Evolutionary conservation across 345 rosid genomes (phyloP), one percentile per base, ranked within the genome.

Genomic region (Linum tenue): DNA sequence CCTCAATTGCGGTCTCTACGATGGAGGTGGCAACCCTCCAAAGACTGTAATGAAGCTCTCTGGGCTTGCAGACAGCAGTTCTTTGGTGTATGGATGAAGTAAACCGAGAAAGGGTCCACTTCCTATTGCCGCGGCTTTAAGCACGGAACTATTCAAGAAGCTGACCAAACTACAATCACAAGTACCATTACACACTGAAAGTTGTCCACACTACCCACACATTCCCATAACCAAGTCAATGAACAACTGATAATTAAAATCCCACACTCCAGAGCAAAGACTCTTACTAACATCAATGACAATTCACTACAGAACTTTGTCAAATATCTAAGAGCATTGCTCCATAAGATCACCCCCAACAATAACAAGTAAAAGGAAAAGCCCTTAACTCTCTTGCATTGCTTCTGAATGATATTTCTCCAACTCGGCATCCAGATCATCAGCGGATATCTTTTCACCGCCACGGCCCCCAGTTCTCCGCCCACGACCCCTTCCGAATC

Each of bases 381-480:
- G 63, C 72, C 50, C 39, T 81, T 67, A 84, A 73, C 65, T 90
- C 60, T 81, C 83, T 80, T 91, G 82, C 99, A 95, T 91, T 56
- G 90, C 78, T 73, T 78, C 91, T 2, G 92, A 61, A 67, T 86
- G 90, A 72, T 91, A 95, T 78, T 87, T 89, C 73, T 82, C 98
- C 71, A 95, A 78, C 79, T 95, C 97, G 16, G 99, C 98, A 63
- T 95, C 98, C 61, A 91, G 96, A 78, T 89, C 98, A 63, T 91
- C 98, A 0, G 94, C 96, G 57, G 99, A 95, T 56, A 89, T 67
- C 74, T 86, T 89, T 66, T 89, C 96, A 10, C 80, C 60, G 10
- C 60, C 78, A 15, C 81, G 87, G 5, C 83, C 94, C 60, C 80
- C 60, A 31, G 4, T 83, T 67, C 91, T 96, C 53, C 87, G 69